These are phyloP conservation scores for Perkinsus olseni DNA, from an alignment of 169 alveolate species.

Conservation along the genomic window DNA sequence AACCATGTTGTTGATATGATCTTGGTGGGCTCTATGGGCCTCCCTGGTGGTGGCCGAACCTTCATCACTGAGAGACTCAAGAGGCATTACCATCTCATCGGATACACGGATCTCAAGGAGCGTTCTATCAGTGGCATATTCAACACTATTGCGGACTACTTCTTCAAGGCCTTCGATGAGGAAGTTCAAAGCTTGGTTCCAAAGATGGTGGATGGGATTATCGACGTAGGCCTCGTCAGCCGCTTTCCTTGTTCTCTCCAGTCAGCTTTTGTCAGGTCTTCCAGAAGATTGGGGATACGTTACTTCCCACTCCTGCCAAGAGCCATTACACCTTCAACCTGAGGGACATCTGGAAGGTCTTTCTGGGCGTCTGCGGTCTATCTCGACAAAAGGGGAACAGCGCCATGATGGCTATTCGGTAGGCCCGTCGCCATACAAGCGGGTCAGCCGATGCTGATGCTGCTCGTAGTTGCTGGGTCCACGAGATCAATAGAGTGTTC, in stretches of 20 bases:
- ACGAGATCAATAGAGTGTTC: slow-evolving; percentile 79
- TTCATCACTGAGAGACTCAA: slow-evolving; percentile 71
- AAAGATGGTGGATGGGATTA: slow-evolving; percentile 49
- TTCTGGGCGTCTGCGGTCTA: slow-evolving; percentile 80
- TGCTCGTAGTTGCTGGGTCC: slow-evolving; percentile 69
- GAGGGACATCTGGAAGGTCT: slow-evolving; percentile 86
- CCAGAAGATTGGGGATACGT: slow-evolving; percentile 55
- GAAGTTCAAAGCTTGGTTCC: slow-evolving; percentile 45
- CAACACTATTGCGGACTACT: slow-evolving; percentile 54
- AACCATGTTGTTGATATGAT: slow-evolving; percentile 45
- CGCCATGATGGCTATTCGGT: slow-evolving; percentile 50
- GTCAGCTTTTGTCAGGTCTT: slow-evolving; percentile 42
- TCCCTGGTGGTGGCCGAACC: slow-evolving; percentile 91
- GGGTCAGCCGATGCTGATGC: slow-evolving; percentile 54
- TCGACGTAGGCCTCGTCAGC: slow-evolving; percentile 40
- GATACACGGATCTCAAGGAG: slow-evolving; percentile 70
- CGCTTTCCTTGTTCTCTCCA: background rate
- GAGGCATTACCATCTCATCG: slow-evolving; percentile 77
- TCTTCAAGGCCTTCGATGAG: slow-evolving; percentile 55
- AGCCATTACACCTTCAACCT: slow-evolving; percentile 87
- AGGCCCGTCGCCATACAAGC: slow-evolving; percentile 63
- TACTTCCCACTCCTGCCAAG: slow-evolving; percentile 86
- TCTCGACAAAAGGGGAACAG: slow-evolving; percentile 46
- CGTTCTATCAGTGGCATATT: slow-evolving; percentile 65
- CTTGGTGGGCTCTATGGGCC: slow-evolving; percentile 85